Percentiles rank a stretch among this genome's conserved stretches.
Conservation (phyloP, 441 rosid species). For the Syzygium malaccense region DNA sequence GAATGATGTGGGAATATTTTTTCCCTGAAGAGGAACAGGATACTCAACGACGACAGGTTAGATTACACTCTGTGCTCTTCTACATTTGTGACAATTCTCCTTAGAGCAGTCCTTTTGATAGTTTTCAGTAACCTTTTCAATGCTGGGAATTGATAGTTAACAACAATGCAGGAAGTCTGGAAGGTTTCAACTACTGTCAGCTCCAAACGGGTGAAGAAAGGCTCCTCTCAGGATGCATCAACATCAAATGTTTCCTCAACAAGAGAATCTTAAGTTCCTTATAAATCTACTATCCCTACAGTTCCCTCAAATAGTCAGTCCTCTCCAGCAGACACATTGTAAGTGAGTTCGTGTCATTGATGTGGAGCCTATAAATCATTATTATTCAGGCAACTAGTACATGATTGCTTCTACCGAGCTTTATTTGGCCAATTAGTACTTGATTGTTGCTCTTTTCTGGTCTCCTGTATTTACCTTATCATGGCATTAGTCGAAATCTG, state of each 20-base stretch:
- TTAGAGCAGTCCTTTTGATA: neutral
- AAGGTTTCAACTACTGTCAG: constrained; percentile 93
- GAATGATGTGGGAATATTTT: constrained; percentile 95
- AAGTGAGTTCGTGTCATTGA: constrained; percentile 23
- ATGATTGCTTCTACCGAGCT: neutral
- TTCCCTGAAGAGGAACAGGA: constrained; percentile 98
- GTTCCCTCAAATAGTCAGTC: constrained; percentile 23
- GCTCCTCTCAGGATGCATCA: constrained; percentile 53
- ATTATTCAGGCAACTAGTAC: neutral
- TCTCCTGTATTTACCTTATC: neutral
- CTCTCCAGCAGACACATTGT: constrained; percentile 26
- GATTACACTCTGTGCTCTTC: constrained; percentile 9
- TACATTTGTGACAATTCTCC: constrained; percentile 1
- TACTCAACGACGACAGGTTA: constrained; percentile 91
- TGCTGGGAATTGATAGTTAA: constrained; percentile 6
- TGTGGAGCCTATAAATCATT: neutral
- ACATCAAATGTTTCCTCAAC: constrained; percentile 37
- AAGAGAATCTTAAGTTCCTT: constrained; percentile 53
- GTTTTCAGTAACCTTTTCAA: neutral
- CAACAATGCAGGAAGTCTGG: constrained; percentile 75
- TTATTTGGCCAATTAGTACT: neutral
- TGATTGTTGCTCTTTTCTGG: neutral
- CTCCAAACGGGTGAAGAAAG: constrained; percentile 84
- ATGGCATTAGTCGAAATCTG: neutral
- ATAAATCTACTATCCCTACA: constrained; percentile 34